These are phyloP conservation scores for Suillus occidentalis DNA, from an alignment of 768 basidiomycete genomes.

Conservation along the genomic window DNA sequence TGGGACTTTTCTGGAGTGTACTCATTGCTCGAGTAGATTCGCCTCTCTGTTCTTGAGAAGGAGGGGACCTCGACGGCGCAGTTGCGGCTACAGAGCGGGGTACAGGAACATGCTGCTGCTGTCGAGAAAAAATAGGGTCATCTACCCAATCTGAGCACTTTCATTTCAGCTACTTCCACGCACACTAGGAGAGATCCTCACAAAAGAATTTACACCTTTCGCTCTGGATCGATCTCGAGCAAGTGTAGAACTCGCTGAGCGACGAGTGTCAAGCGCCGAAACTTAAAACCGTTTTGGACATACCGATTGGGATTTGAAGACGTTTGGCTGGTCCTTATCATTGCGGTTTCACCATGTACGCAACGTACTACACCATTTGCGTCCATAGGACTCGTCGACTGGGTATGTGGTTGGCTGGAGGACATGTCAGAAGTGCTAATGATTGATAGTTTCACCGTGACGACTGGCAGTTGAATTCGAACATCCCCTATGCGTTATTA, in stretches of 20 bases:
- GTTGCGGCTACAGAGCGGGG: neutral
- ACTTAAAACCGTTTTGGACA: constrained; percentile 9
- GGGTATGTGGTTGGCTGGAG: constrained; percentile 12
- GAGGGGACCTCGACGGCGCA: neutral
- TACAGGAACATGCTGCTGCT: neutral
- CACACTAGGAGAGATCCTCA: constrained; percentile 22
- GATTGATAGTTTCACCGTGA: neutral
- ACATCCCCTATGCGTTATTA: constrained; percentile 2
- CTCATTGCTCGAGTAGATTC: neutral
- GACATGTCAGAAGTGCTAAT: constrained; percentile 3
- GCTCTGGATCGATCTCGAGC: constrained; percentile 19
- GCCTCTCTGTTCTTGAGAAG: constrained; percentile 2
- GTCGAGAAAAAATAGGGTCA: constrained; percentile 18
- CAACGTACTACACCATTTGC: constrained; percentile 36
- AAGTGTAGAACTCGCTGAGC: constrained; percentile 39
- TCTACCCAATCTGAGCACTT: constrained; percentile 33
- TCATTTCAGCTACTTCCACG: neutral
- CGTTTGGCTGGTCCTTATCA: constrained; percentile 31
- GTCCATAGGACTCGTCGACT: constrained; percentile 27
- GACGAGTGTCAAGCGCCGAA: neutral
- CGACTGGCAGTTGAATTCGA: neutral
- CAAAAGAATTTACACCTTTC: constrained; percentile 36
- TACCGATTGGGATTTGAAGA: constrained; percentile 37
- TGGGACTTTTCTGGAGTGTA: constrained; percentile 2
- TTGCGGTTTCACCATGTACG: constrained; percentile 28